Evolutionary conservation across 495 filamentous ascomycete genomes (phyloP).

Genomic region (Cryomyces minteri): DNA sequence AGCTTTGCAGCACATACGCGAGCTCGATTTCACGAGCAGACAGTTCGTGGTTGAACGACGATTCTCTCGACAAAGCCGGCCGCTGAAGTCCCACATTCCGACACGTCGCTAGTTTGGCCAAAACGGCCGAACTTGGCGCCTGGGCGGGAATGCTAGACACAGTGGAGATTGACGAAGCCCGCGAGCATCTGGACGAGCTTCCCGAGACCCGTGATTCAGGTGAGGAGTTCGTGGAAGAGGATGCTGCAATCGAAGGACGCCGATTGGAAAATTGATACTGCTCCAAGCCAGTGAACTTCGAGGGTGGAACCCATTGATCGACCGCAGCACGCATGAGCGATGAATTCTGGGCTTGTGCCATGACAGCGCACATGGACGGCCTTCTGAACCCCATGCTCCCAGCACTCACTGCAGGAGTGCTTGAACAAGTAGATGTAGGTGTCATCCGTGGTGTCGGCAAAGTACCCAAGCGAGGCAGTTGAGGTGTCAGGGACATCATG

Average conservation of each 20-base stretch:
- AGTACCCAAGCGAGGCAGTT: conserved; percentile 40
- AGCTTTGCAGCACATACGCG: conserved; percentile 30
- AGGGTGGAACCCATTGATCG: conserved; percentile 21
- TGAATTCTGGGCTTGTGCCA: conserved; percentile 54
- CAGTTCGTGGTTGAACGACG: conserved; percentile 12
- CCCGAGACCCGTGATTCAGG: conserved; percentile 88
- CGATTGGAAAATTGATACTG: conserved; percentile 29
- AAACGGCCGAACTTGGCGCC: conserved; percentile 39
- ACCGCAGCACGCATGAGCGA: conserved; percentile 43
- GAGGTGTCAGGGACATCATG: conserved; percentile 18
- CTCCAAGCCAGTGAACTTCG: conserved; percentile 35
- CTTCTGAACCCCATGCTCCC: conserved; percentile 30
- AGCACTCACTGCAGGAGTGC: conserved; percentile 85
- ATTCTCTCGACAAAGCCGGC: conserved; percentile 13
- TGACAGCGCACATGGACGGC: conserved; percentile 59
- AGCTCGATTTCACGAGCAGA: conserved; percentile 25
- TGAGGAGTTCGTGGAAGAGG: conserved; percentile 60
- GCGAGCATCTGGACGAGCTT: conserved; percentile 35
- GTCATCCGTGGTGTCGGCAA: conserved; percentile 68
- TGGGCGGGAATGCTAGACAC: conserved; percentile 43
- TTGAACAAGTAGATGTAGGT: conserved; percentile 51
- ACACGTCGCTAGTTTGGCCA: conserved; percentile 72
- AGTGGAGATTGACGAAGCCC: conserved; percentile 30
- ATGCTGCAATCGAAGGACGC: conserved; percentile 43
- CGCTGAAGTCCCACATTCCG: conserved; percentile 46